Evolutionary conservation across 192 early-diverging fungal genomes (phyloP), one percentile per base, ranked within the genome.

Genomic region (Linnemannia exigua): DNA sequence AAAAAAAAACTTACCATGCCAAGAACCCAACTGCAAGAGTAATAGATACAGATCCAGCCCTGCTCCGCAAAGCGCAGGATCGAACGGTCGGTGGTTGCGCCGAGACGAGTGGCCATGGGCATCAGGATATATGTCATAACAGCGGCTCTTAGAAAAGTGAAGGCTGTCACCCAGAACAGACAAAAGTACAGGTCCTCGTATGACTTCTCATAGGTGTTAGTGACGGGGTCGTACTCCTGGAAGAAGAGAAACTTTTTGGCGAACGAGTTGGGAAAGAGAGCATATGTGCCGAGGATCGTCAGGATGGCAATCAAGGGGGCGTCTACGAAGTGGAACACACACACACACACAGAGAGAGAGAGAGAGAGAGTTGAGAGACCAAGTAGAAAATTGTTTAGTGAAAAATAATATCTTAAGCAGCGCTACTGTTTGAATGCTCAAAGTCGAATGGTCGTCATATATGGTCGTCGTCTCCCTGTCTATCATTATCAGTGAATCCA

Each of bases 1-100:
- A 3, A 63, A 63, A 61, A n/a, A 38, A 77, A 33, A 35, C 83
- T 90, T 87, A 92, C 92, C 90, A 95, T 88, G 46, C 95, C 95
- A 70, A 91, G 88, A 36, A 90, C 75, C 88, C 92, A 92, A 41
- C 93, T 94, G 14, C 91, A 69, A 8, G 90, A 88, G 76, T 94
- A 96, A 82, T 94, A 95, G 15, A 93, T 85, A 46, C 91, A 92
- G 44, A 90, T 89, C 92, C 94, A 96, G 7, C 94, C 93, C 75
- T 96, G 94, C 75, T 96, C 95, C 47, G 92, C 90, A 68, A 96
- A 92, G 69, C 95, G 91, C 41, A 73, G 80, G 37, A 83, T 70
- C 47, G 87, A 74, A 16, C 77, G 36, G 19, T 79, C 76, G 16
- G 70, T 80, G 6, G 74, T 77, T 9, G 90, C 87, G 16, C 90